Percentiles rank a stretch among this genome's conserved stretches.
Conservation (phyloP, 2,329 filamentous ascomycete genomes). For the Phyllosticta citribraziliensis region DNA sequence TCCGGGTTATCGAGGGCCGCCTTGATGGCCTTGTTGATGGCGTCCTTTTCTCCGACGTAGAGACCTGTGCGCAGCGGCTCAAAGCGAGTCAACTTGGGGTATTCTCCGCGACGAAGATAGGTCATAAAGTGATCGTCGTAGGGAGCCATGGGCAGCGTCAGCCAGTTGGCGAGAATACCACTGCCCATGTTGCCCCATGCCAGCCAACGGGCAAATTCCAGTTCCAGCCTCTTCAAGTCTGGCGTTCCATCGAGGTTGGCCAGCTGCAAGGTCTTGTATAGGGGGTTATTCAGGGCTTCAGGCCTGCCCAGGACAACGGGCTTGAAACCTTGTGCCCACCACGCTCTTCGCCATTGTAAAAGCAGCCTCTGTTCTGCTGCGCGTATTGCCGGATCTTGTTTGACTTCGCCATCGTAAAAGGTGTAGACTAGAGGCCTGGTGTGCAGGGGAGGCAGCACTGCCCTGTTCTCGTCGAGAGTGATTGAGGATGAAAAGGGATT, state of each 20-base stretch:
- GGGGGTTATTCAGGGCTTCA: slow-evolving; percentile 74
- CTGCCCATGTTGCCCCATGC: slow-evolving; percentile 88
- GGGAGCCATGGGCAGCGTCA: slow-evolving; percentile 74
- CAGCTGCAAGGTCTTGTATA: slow-evolving; percentile 60
- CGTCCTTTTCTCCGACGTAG: slow-evolving; percentile 57
- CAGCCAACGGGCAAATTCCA: slow-evolving; percentile 74
- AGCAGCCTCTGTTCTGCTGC: slow-evolving; percentile 71
- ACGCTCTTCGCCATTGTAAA: slow-evolving; percentile 80
- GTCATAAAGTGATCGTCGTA: slow-evolving; percentile 62
- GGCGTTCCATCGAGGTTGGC: slow-evolving; percentile 22
- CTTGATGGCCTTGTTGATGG: slow-evolving; percentile 34
- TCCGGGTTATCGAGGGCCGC: slow-evolving; percentile 34
- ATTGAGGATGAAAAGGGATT: slow-evolving; percentile 79
- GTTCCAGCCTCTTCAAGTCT: slow-evolving; percentile 34
- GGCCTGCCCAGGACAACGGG: slow-evolving; percentile 70
- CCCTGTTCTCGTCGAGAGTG: slow-evolving; percentile 69
- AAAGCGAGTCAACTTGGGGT: slow-evolving; percentile 63
- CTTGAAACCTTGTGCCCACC: slow-evolving; percentile 90
- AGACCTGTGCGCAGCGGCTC: slow-evolving; percentile 61
- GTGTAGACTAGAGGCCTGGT: slow-evolving; percentile 73
- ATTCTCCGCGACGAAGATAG: slow-evolving; percentile 67
- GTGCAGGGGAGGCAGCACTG: slow-evolving; percentile 67
- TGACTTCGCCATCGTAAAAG: slow-evolving; percentile 66
- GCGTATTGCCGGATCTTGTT: slow-evolving; percentile 53
- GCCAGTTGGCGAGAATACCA: slow-evolving; percentile 68